phyloP scores from a whole-genome alignment of 2,329 filamentous ascomycete genomes.

The Verticillium albo-atrum region DNA sequence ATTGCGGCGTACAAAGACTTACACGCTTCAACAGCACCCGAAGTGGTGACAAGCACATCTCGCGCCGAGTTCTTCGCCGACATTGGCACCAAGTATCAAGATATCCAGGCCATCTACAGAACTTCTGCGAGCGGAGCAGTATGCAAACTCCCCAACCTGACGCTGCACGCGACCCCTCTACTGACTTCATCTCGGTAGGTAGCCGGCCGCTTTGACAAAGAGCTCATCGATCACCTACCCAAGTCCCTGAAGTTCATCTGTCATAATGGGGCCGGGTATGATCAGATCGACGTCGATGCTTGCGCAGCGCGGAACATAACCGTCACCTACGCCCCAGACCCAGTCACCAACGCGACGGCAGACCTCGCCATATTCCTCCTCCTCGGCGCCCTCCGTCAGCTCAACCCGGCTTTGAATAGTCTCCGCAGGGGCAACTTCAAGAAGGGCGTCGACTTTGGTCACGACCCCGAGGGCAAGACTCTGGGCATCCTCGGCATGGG shows the following conservation, averaged over 20 bases:
- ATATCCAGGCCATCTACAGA: constrained; percentile 14
- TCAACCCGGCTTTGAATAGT: constrained; percentile 20
- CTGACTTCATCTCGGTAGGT: constrained; percentile 3
- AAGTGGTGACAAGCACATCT: constrained; percentile 15
- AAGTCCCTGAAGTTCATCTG: constrained; percentile 33
- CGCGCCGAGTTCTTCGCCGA: constrained; percentile 13
- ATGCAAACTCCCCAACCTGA: too few relatives aligned
- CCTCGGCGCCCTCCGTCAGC: constrained; percentile 21
- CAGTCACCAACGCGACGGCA: constrained; percentile 35
- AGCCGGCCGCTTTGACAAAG: constrained; percentile 32
- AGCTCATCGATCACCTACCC: constrained; percentile 39
- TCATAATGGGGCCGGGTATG: constrained; percentile 23
- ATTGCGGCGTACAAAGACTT: constrained; percentile 8
- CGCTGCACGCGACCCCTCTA: too few relatives aligned
- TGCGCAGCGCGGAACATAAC: constrained; percentile 15
- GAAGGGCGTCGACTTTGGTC: constrained; percentile 28
- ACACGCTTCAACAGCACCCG: constrained; percentile 5
- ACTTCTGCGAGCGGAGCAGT: constrained; percentile 18
- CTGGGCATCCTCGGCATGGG: constrained; percentile 33
- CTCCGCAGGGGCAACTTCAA: constrained; percentile 16
- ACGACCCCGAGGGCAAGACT: constrained; percentile 23
- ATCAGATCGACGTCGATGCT: constrained; percentile 22
- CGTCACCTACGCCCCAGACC: constrained; percentile 21
- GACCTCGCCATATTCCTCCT: constrained; percentile 25
- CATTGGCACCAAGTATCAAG: constrained; percentile 12